phyloP scores from a whole-genome alignment of 441 rosid genomes.

The Codiaeum variegatum region DNA sequence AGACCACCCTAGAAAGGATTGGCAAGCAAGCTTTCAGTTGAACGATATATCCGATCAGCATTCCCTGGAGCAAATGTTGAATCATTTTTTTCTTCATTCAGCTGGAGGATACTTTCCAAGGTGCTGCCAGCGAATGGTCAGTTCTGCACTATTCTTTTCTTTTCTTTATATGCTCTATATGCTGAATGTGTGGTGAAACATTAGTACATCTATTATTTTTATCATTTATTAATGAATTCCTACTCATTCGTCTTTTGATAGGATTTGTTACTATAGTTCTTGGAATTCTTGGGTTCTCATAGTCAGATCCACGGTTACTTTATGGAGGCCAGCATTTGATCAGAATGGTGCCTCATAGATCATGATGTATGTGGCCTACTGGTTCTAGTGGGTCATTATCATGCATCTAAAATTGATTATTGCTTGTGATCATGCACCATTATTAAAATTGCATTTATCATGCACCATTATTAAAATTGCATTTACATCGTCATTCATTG shows the following conservation, averaged over 20 bases:
- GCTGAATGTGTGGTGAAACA: constrained; percentile 13
- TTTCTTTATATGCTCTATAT: neutral
- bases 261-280: neutral
- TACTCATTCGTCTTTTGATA: neutral
- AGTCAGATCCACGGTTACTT: neutral
- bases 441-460: neutral
- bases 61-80: constrained; percentile 57
- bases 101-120: constrained; percentile 59
- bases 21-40: constrained; percentile 59
- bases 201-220: neutral
- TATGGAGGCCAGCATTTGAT: neutral
- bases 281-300: neutral
- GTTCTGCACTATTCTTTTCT: constrained; percentile 17
- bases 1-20: constrained; percentile 29
- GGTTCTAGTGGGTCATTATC: neutral
- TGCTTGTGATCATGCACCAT: neutral
- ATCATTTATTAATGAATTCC: neutral
- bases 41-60: constrained; percentile 33
- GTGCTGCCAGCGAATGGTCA: constrained; percentile 27
- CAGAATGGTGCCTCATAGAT: neutral
- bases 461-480: neutral
- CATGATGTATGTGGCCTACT: neutral
- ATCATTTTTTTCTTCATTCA: constrained; percentile 72
- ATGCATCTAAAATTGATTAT: neutral
- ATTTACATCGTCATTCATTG: neutral